Conservation (phyloP, 1,139 yeast genomes). For the Taphrina deformans region DNA sequence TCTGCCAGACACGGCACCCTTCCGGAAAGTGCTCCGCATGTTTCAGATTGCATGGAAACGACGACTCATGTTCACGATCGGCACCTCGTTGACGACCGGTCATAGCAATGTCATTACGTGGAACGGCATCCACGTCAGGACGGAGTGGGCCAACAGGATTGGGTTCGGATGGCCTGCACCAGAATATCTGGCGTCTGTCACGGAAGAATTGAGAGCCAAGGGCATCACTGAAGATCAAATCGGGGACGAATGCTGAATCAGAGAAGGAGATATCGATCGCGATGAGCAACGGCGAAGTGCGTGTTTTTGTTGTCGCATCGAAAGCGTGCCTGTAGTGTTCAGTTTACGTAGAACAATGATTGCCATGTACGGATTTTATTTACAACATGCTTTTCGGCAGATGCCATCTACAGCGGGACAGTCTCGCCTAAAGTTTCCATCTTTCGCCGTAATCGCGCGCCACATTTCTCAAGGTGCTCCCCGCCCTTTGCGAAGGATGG, state of each 20-base stretch:
- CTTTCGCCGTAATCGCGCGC: not conserved
- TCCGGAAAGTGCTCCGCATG: conserved; percentile 11
- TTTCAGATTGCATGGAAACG: conserved; percentile 21
- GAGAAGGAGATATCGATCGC: too few relatives aligned
- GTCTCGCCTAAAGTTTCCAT: not conserved
- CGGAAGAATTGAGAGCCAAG: conserved; percentile 6
- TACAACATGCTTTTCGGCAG: too few relatives aligned
- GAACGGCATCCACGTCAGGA: conserved; percentile 20
- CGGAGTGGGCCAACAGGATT: conserved; percentile 11
- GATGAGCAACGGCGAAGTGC: not conserved
- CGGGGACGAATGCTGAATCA: not conserved
- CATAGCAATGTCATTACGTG: conserved; percentile 17
- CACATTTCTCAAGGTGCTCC: not conserved
- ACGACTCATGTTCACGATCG: conserved; percentile 23
- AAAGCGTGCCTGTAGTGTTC: too few relatives aligned
- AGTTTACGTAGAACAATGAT: too few relatives aligned
- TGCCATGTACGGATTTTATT: too few relatives aligned
- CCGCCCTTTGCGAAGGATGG: not conserved
- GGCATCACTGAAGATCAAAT: conserved; percentile 24
- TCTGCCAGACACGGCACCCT: conserved; percentile 17
- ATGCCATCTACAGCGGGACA: not conserved
- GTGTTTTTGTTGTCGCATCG: too few relatives aligned
- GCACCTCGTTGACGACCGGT: conserved; percentile 16
- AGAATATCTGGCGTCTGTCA: conserved; percentile 13
- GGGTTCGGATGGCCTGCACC: conserved; percentile 27